Percentiles rank a stretch among this genome's conserved stretches.
Conservation (phyloP, 805 yeast species). For the Cyberlindnera nakhonratchasimensis region DNA sequence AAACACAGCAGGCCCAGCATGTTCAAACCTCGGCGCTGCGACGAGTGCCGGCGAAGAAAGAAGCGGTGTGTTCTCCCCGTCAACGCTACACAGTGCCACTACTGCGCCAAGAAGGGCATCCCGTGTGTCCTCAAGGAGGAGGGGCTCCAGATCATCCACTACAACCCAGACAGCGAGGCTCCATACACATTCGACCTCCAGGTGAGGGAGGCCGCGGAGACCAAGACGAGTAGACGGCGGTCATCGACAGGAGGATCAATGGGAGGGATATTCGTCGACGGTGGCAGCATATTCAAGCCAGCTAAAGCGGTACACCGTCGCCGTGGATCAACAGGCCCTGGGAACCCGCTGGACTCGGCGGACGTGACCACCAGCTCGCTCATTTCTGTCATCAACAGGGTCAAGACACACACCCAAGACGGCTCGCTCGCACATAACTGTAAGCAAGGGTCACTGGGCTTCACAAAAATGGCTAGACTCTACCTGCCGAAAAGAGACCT, state of each 20-base stretch:
- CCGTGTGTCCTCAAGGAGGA: slow-evolving; percentile 13
- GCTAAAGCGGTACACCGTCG: not conserved
- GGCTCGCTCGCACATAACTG: not conserved
- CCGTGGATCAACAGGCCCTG: not conserved
- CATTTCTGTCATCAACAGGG: slow-evolving; percentile 10
- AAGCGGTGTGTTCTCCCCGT: slow-evolving; percentile 9
- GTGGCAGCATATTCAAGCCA: slow-evolving; percentile 1
- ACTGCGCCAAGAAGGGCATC: slow-evolving; percentile 12
- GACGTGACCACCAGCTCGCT: slow-evolving; percentile 9
- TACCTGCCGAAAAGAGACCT: slow-evolving; percentile 6
- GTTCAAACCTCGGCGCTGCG: slow-evolving; percentile 12
- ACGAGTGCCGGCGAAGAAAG: slow-evolving; percentile 18
- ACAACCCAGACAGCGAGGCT: slow-evolving; percentile 2
- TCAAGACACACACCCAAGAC: slow-evolving; percentile 3
- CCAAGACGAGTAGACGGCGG: not conserved
- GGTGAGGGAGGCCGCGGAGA: too few species aligned
- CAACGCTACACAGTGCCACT: slow-evolving; percentile 5
- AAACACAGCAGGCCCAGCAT: too few species aligned
- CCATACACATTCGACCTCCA: not conserved
- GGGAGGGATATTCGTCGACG: slow-evolving; percentile 7
- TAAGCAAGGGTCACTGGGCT: slow-evolving; percentile 2
- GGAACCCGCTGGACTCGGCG: not conserved
- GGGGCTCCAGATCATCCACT: slow-evolving; percentile 11
- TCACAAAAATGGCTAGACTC: slow-evolving; percentile 11
- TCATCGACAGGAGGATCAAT: slow-evolving; percentile 1